phyloP scores from a whole-genome alignment of 306 rosid genomes.

The Vicia faba region DNA sequence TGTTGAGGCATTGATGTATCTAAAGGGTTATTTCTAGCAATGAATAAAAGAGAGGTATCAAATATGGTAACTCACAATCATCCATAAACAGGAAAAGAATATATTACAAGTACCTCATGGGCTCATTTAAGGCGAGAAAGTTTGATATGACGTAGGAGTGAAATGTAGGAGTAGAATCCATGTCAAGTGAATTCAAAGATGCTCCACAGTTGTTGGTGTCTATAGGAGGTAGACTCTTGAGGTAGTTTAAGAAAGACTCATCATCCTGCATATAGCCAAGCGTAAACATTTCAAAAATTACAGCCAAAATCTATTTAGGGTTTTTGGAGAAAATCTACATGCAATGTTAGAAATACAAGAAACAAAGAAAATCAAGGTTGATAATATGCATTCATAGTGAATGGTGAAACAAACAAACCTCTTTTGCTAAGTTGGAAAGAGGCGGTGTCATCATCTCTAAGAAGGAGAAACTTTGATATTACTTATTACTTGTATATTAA shows the following conservation, averaged over 20 bases:
- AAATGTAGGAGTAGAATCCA: background rate
- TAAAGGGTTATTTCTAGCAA: conserved; percentile 21
- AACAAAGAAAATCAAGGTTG: too few species aligned
- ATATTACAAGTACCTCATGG: background rate
- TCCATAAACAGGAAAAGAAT: background rate
- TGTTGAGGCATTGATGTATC: conserved; percentile 56
- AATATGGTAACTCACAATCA: background rate
- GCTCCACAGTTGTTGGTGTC: background rate
- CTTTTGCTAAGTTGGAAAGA: too few species aligned
- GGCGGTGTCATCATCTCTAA: too few species aligned
- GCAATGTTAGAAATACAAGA: too few species aligned
- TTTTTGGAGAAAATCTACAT: too few species aligned
- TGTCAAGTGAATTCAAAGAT: background rate
- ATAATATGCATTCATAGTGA: too few species aligned
- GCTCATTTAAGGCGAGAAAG: background rate
- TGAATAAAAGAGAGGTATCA: background rate
- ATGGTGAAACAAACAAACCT: too few species aligned
- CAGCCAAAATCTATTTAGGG: too few species aligned
- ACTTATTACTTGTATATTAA: too few species aligned
- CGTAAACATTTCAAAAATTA: too few species aligned
- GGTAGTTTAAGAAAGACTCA: background rate
- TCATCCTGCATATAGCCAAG: too few species aligned
- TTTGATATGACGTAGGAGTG: background rate
- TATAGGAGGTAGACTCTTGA: background rate
- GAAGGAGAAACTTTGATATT: too few species aligned